A percentile compares a stretch with the other conserved stretches of the same genome.
Evolutionary conservation across 2,329 filamentous ascomycete genomes (phyloP).

Genomic region (Neoscytalidium dimidiatum): DNA sequence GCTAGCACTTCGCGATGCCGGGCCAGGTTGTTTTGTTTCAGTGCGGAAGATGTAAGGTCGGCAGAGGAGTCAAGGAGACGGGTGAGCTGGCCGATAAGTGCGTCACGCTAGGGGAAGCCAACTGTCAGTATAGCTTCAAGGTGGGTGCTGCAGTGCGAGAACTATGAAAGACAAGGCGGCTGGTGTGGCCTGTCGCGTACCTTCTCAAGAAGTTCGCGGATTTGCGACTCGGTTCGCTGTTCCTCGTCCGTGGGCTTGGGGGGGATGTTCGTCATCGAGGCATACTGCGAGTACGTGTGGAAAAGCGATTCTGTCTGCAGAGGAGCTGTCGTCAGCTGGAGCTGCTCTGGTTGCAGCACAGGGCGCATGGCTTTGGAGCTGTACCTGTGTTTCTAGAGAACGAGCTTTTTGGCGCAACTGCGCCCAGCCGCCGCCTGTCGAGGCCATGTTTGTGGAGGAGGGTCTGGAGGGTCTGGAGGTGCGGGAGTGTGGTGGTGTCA

Average conservation of each 20-base stretch:
- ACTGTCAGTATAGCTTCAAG: background rate
- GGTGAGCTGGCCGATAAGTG: constrained; percentile 76
- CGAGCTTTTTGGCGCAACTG: constrained; percentile 92
- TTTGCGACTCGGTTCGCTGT: constrained; percentile 71
- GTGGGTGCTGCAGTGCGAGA: constrained; percentile 20
- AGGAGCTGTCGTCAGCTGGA: constrained; percentile 4
- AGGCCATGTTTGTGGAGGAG: constrained; percentile 34
- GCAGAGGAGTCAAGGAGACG: constrained; percentile 93
- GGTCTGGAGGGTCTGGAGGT: background rate
- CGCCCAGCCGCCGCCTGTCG: constrained; percentile 68
- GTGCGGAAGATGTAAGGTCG: constrained; percentile 78
- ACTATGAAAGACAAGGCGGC: constrained; percentile 14
- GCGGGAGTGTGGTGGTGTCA: constrained; percentile 14
- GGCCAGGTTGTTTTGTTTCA: constrained; percentile 95
- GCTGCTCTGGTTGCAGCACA: background rate
- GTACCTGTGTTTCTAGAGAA: constrained; percentile 84
- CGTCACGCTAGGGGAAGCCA: constrained; percentile 66
- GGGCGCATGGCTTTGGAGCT: constrained; percentile 23
- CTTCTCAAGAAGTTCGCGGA: constrained; percentile 83
- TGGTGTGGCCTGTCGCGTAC: constrained; percentile 46
- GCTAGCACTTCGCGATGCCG: constrained; percentile 87
- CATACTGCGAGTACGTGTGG: constrained; percentile 88
- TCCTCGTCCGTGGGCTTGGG: constrained; percentile 86
- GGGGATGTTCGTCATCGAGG: constrained; percentile 75
- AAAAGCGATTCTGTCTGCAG: constrained; percentile 80